Conservation (phyloP, 495 filamentous ascomycete species). For the Echria macrotheca region DNA sequence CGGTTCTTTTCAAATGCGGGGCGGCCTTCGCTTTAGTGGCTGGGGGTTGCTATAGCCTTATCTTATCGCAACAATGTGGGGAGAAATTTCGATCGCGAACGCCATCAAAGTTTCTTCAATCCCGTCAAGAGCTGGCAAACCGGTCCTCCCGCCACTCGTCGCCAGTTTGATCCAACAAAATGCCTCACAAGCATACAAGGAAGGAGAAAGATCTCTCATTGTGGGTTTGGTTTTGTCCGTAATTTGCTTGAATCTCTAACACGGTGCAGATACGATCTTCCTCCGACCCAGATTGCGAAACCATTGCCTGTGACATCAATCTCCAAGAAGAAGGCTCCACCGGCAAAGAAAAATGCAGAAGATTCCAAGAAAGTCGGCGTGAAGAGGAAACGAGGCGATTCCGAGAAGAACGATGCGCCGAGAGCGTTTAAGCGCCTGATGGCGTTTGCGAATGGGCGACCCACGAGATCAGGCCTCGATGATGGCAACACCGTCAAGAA, state of each 20-base stretch:
- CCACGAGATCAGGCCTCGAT: constrained; percentile 60
- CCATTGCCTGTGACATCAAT: constrained; percentile 56
- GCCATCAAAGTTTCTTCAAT: not conserved
- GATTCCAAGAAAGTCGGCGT: constrained; percentile 19
- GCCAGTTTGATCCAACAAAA: constrained; percentile 26
- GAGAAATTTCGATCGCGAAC: constrained; percentile 3
- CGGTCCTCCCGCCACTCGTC: not conserved
- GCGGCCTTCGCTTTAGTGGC: too few relatives aligned
- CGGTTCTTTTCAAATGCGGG: too few relatives aligned
- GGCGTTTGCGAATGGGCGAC: constrained; percentile 56
- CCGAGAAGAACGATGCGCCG: constrained; percentile 69
- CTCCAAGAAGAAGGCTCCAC: constrained; percentile 27
- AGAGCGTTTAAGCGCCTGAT: constrained; percentile 80
- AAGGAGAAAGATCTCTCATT: constrained; percentile 46
- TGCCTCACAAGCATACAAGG: constrained; percentile 84
- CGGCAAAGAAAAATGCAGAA: constrained; percentile 24
- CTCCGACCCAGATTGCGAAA: constrained; percentile 63
- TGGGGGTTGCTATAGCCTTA: constrained; percentile 12
- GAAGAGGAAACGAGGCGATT: constrained; percentile 43
- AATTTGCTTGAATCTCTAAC: constrained; percentile 13
- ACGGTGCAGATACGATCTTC: constrained; percentile 61
- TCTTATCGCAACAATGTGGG: constrained; percentile 18
- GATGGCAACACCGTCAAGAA: constrained; percentile 49
- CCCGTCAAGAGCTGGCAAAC: not conserved
- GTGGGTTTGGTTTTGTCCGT: constrained; percentile 18